Base-by-base conservation (phyloP, 257 asterid genomes). In the Paraleonurus japonicus region DNA sequence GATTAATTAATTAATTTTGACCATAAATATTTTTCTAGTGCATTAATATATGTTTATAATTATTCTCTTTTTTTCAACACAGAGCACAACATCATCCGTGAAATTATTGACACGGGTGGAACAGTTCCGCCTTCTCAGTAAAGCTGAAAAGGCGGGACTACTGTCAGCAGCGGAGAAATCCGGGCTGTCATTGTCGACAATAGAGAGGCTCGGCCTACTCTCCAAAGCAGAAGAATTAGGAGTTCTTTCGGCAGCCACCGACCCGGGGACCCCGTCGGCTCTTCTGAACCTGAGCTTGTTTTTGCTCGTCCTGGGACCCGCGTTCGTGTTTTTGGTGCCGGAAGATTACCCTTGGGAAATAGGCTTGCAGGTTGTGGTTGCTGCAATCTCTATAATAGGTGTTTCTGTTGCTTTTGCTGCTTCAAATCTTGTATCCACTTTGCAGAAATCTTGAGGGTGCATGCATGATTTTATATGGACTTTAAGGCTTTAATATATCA, bases 351-450 rank as follows among this genome's bases (percentile, higher is more conserved):
- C 97, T 27, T 88, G 96, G 98, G 85, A 92, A 77, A 81, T 92
- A 8, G 95, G 74, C 5, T 37, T 92, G 82, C 98, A 90, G 79
- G 77, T 87, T 53, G 48, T 75, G 48, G 87, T 88, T 53, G 96
- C 96, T 65, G 7, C 85, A 60, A 13, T 83, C 12, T 76, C 85
- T 75, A 80, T 90, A 1, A 72, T 82, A 69, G 96, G 90, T 62
- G 97, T 96, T 13, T 88, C 97, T 64, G 95, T 97, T 63, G 93
- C 98, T 57, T 88, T 92, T 78, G 98, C 93, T 65, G 95, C 95
- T 16, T 92, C 98, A 11, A 89, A 81, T 80, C 95, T 92, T 73
- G 90, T 92, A 33, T 88, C 98, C 65, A 84, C 81, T 74, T 76
- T 92, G 89, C 98, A 92, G 88, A 88, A 88, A 76, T 77, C 81